These are phyloP conservation scores for Cicer judaicum DNA, from an alignment of 306 rosid species.

Conservation along the genomic window DNA sequence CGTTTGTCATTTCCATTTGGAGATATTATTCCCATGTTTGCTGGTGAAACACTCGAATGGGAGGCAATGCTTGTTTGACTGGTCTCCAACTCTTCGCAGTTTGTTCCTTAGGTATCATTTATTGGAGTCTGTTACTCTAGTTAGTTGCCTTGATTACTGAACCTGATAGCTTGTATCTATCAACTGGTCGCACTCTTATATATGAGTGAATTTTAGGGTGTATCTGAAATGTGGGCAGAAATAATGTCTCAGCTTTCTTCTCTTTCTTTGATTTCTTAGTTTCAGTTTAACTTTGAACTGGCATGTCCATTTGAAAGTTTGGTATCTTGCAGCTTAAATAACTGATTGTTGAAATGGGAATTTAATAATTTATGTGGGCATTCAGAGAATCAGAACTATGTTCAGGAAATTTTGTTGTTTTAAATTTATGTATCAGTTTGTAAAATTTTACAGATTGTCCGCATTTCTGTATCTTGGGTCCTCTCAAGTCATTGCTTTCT, in stretches of 20 bases:
- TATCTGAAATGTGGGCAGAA: background rate
- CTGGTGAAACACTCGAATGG: conserved; percentile 86
- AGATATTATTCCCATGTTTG: conserved; percentile 82
- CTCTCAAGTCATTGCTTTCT: background rate
- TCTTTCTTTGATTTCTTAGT: background rate
- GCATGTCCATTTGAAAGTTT: background rate
- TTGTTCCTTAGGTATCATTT: background rate
- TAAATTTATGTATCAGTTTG: conserved; percentile 9
- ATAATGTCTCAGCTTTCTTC: background rate
- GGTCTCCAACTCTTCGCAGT: background rate
- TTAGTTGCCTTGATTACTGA: background rate
- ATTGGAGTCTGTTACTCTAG: conserved; percentile 1
- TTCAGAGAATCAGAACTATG: background rate
- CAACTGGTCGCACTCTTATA: background rate
- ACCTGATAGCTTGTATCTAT: background rate
- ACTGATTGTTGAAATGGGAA: conserved; percentile 7
- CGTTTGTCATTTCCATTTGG: conserved; percentile 69
- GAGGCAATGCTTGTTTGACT: conserved; percentile 55
- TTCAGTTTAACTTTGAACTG: background rate
- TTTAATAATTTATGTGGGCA: background rate
- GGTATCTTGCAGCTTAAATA: conserved; percentile 26
- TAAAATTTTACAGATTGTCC: background rate
- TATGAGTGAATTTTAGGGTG: background rate
- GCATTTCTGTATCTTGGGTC: background rate
- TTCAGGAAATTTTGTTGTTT: conserved; percentile 7